Evolutionary conservation across 2,329 filamentous ascomycete genomes (phyloP), one percentile per base, ranked within the genome.

Genomic region (Shiraia bambusicola): DNA sequence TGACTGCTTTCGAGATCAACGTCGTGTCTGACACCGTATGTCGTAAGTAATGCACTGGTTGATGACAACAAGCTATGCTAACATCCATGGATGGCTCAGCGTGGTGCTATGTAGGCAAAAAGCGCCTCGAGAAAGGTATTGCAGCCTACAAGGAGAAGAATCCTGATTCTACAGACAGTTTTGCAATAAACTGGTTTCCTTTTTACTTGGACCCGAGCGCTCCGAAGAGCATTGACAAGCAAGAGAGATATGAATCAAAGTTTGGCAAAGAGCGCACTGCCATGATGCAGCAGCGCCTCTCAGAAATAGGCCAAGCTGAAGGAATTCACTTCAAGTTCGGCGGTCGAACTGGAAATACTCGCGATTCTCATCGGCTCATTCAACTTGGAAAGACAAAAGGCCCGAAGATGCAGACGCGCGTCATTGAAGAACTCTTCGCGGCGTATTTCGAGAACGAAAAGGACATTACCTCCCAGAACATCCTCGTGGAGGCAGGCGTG

Each of bases 21-120:
- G 80, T 67, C 33, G 82, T 90, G 44, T 88, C 81, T n/a, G 90
- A 95, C 71, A 87, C 82, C 2, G 80, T 93, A 55, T 94, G 88
- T 86, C 88, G 54, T 80, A 74, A 59, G 74, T 56, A 24, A 22
- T 28, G 33, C 19, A 13, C 6, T 35, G 17, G 1, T 24, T 16
- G 32, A 26, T 12, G 4, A 14, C 14, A 24, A 24, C 10, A 5
- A 12, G 11, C 8, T 3, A 15, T 30, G 28, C 52, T 58, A 6
- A 57, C 11, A 19, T n/a, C n/a, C n/a, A n/a, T n/a, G n/a, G n/a
- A n/a, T 11, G 6, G 22, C 13, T 25, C 39, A 69, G 64, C 55
- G 40, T 69, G 65, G 66, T 76, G 89, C 76, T 93, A 90, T 66
- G 75, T 94, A 12, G 89, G 88, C 67, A 86, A 88, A 63, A 82